Base-by-base conservation (phyloP, 129 eudicot species). In the Sambucus nigra region DNA sequence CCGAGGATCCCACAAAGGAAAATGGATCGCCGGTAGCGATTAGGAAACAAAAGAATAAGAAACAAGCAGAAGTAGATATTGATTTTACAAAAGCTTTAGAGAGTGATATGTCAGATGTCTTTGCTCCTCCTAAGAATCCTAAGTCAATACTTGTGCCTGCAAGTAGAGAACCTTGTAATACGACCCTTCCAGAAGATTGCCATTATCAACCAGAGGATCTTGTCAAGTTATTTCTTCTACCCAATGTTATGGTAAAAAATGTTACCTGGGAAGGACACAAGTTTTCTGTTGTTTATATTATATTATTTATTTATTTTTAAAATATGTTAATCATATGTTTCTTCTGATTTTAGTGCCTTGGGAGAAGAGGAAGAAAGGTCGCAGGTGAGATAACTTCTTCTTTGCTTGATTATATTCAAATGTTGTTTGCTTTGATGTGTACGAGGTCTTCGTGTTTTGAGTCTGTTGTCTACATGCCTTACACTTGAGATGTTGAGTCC, bases 161-260 rank as follows among this genome's bases (percentile, higher is more conserved):
- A 59, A 81, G 65, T 47, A 81, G 70, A 69, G 76, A 69, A 55
- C 76, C 88, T n/a, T 76, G 83, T 74, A 71, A 57, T 57, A 84
- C 76, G 13, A 78, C 63, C 53, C 97, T 89, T 76, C 97, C 97
- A 11, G 97, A 89, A 69, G 97, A 89, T 74, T 79, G 95, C 48
- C 97, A 89, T 41, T 89, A 89, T 55, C 88, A 84, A 52, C 97
- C 95, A 13, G 94, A 84, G 77, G 66, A 82, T 76, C 97, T 89
- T 41, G 94, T 89, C 65, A 84, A 84, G 74, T 61, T 89, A 47
- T 89, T 89, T 79, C 77, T 89, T 61, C 66, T 71, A 61, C 88
- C 93, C 5, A 59, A 81, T 68, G 78, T 81, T 55, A 63, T 81
- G 88, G 97, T 89, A 84, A 63, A 22, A 25, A 47, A 14, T 7